phyloP scores from a whole-genome alignment of 1,284 basidiomycete genomes.

The Puccinia polysora region DNA sequence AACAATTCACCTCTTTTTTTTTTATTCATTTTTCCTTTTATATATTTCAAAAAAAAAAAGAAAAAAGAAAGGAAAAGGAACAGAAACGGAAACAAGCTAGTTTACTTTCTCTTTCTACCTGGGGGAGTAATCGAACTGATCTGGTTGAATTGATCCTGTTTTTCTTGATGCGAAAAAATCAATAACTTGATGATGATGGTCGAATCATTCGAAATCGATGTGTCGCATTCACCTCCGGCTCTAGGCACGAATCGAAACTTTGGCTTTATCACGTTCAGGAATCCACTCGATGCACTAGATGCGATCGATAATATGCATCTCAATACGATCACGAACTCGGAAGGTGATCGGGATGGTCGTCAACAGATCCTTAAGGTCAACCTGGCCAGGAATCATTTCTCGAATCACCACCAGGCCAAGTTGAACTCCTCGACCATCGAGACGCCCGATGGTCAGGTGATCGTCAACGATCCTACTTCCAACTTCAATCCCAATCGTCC shows the following conservation, averaged over 20 bases:
- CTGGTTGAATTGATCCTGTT: no score
- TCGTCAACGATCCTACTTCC: not conserved
- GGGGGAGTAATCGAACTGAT: no score
- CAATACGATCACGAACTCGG: conserved; percentile 46
- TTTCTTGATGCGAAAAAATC: not conserved
- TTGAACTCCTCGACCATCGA: no score
- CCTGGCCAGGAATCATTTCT: conserved; percentile 21
- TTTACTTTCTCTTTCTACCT: no score
- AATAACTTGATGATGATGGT: no score
- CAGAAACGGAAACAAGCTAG: no score
- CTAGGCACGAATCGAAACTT: conserved; percentile 48
- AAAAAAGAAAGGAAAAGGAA: no score
- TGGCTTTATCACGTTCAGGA: conserved; percentile 49
- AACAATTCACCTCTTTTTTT: not conserved
- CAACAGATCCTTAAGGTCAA: conserved; percentile 37
- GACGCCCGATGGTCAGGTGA: no score
- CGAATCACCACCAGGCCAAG: conserved; percentile 13
- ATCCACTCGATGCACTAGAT: conserved; percentile 47
- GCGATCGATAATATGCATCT: conserved; percentile 53
- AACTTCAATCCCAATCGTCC: conserved; percentile 6
- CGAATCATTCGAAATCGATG: no score
- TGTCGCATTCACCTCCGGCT: not conserved
- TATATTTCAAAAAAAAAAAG: no score
- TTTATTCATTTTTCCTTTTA: not conserved
- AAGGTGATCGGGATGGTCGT: not conserved